A percentile compares a stretch with the other conserved stretches of the same genome.
These are phyloP conservation scores for Globisporangium irregulare DNA, from an alignment of 352 stramenopile species.

Conservation along the genomic window DNA sequence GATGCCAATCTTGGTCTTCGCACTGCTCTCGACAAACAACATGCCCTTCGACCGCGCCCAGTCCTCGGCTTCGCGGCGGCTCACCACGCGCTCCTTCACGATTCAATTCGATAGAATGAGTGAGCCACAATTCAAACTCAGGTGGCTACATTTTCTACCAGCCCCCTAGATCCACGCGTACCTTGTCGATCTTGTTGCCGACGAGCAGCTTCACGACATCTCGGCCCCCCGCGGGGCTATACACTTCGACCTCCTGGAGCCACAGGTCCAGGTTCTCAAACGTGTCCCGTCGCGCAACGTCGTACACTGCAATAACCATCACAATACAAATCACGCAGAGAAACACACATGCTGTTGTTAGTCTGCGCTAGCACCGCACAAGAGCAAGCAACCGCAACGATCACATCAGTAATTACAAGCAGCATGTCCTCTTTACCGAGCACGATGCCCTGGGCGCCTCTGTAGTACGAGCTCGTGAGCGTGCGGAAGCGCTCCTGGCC, in stretches of 20 bases:
- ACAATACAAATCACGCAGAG: neutral
- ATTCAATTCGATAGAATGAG: neutral
- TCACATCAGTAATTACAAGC: neutral
- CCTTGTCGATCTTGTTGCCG: conserved; percentile 96
- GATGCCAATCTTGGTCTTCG: conserved; percentile 94
- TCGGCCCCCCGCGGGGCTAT: conserved; percentile 92
- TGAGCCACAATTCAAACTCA: neutral
- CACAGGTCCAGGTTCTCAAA: conserved; percentile 98
- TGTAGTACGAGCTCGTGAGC: conserved; percentile 97
- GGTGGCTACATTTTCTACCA: neutral
- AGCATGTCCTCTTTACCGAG: conserved; percentile 57
- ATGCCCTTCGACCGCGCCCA: conserved; percentile 97
- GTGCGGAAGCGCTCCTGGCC: conserved; percentile 98
- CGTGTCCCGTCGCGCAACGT: conserved; percentile 95
- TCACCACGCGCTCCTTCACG: conserved; percentile 89
- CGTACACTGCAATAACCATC: conserved; percentile 80
- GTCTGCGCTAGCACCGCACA: neutral
- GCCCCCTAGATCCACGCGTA: conserved; percentile 15
- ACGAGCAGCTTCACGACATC: conserved; percentile 98
- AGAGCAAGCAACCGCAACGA: neutral
- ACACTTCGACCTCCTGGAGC: conserved; percentile 98
- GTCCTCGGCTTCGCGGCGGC: conserved; percentile 92
- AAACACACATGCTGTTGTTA: neutral
- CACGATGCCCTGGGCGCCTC: conserved; percentile 96
- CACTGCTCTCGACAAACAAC: conserved; percentile 97